Base-by-base conservation (phyloP, 768 basidiomycete species). In the Crassisporium funariophilum region DNA sequence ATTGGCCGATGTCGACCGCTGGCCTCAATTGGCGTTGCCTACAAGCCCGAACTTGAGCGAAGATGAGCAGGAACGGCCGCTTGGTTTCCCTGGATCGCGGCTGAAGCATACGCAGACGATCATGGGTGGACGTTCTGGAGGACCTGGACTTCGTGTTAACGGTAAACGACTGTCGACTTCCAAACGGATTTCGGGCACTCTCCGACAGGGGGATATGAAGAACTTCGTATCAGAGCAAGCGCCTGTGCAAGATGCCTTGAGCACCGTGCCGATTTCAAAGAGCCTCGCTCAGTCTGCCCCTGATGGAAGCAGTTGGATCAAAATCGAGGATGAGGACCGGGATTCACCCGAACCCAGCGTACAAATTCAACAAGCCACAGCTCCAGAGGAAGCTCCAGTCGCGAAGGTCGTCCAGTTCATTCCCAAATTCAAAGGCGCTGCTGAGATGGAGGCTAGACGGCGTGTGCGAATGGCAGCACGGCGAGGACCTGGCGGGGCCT, bases 21-120 rank as follows among this genome's bases (percentile, higher is more conserved):
- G 91, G 90, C 93, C 93, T 21, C 91, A 97, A 64, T 80, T 98
- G 42, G 74, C 74, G 2, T 69, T 78, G 50, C 86, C 91, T 0
- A 63, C 79, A 11, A 87, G 84, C 53, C 91, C 89, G 0, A 79
- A 84, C 29, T 73, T 86, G 31, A 83, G 84, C 45, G 85, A 88
- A 44, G 83, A 87, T 49, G 89, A 90, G 47, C 67, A 66, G 7
- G 78, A 79, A 41, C 70, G 67, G 9, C 73, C 73, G 37, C 70
- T 62, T 54, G 77, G 66, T 54, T 76, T 69, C 65, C 80, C 65
- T 64, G 84, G 58, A 61, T 80, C 54, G 59, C 63, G 78, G 11
- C 75, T 97, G 53, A 89, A 86, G 60, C 86, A 95, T 65, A 88
- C 91, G 5, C 83, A 87, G 58, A 97, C 95, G 3, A 95, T 97